Base-by-base conservation (phyloP, 129 eudicot genomes). In the Helianthus annuus region DNA sequence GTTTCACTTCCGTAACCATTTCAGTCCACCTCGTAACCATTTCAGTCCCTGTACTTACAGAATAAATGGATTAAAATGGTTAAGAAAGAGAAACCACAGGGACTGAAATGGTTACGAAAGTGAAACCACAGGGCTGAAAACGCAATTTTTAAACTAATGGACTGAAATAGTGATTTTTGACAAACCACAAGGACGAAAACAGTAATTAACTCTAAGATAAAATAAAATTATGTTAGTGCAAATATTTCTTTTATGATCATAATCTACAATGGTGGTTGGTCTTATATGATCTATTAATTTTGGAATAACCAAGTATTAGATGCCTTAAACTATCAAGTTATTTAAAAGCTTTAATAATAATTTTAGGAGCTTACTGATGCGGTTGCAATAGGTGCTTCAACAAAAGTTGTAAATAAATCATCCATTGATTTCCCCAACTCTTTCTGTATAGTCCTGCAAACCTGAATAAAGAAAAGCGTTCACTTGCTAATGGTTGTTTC, bases 381-480 rank as follows among this genome's bases (percentile, higher is more conserved):
- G 19, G 98, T 92, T 56, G 98, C 98, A 73, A 92, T 82, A 72
- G 98, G 96, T 39, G 29, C 61, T 73, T 83, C 71, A 61, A 79
- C 88, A 85, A 86, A 92, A 65, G 62, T 65, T 68, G 80, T 52
- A 78, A 92, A 92, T 40, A 89, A 76, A 48, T 89, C 97, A 10
- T 80, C 82, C 88, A 92, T 71, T 14, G 98, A 67, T 76, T 86
- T 86, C 55, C 89, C 91, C 86, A 89, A 59, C 83, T 92, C 95
- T 19, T 46, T 85, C 46, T 84, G 68, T 76, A 92, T 84, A 36
- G 91, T 92, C 59, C 42, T 67, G 74, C 85, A 69, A 74, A 92
- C 91, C 96, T 92, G 85, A 15, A 53, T 46, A 73, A 70, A 53
- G 27, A 71, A 66, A 66, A 56, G 16, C 27, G 24, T 36, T 5